Conservation (phyloP, 805 yeast species). For the Barnettozyma vustinii region DNA sequence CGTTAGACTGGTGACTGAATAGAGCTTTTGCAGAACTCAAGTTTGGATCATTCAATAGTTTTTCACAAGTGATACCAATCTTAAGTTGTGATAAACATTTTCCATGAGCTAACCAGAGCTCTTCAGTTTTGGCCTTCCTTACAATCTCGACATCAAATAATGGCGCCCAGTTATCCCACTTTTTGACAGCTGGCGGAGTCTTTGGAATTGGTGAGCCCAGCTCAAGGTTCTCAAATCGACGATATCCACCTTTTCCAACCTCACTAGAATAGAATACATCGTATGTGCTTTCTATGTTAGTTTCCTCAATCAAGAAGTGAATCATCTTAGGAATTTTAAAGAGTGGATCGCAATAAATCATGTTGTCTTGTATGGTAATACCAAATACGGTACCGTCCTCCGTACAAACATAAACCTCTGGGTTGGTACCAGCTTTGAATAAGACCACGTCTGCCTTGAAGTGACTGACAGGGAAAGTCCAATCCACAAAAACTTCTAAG, state of each 20-base stretch:
- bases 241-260: constrained; percentile 33
- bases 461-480: constrained; percentile 36
- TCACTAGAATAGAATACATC: constrained; percentile 35
- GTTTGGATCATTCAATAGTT: constrained; percentile 13
- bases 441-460: constrained; percentile 27
- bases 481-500: constrained; percentile 15
- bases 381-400: constrained; percentile 24
- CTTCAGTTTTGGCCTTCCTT: constrained; percentile 26
- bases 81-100: constrained; percentile 15
- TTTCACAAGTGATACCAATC: constrained; percentile 16
- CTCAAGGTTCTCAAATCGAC: constrained; percentile 27
- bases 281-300: constrained; percentile 4
- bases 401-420: constrained; percentile 21
- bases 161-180: constrained; percentile 45
- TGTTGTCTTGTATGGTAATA: constrained; percentile 20
- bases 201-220: constrained; percentile 10
- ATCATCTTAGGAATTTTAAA: constrained; percentile 33
- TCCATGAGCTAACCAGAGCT: constrained; percentile 32
- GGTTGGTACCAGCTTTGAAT: constrained; percentile 7
- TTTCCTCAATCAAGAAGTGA: constrained; percentile 18
- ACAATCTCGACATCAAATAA: constrained; percentile 36
- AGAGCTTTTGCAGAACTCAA: constrained; percentile 16
- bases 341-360: constrained; percentile 26
- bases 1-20: constrained; percentile 15
- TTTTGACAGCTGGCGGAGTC: constrained; percentile 15